Evolutionary conservation across 1,284 basidiomycete species (phyloP), one percentile per base, ranked within the genome.

Genomic region (Moniliophthora roreri): DNA sequence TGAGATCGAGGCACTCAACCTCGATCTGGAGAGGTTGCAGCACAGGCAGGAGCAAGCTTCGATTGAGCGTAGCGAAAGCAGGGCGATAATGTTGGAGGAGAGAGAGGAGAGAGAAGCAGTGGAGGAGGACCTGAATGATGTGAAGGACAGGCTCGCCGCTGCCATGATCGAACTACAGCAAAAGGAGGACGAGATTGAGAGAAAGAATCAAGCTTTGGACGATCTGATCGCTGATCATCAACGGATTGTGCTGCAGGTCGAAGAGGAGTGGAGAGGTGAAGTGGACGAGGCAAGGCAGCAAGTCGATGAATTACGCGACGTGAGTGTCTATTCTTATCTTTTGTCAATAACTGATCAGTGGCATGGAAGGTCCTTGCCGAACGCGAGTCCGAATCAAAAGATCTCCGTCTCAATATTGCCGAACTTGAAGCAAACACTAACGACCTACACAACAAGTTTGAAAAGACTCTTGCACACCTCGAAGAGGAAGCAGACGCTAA

Each of bases 141-240:
- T 89, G 38, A 75, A 85, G 46, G 91, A 93, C 69, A 84, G 84
- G 65, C 74, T 92, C 2, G 87, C 91, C 0, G 88, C 88, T 0
- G 80, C 84, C 4, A 79, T 85, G 61, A 91, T 94, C 57, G 89
- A 93, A 67, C 70, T 92, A 24, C 87, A 91, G 65, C 84, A 89
- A 67, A 87, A 82, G 66, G 91, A 93, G 61, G 89, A 90, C 59
- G 91, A 93, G 34, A 68, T 89, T n/a, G 87, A 89, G 52, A 75
- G 84, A 66, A 84, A 87, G 74, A 77, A 79, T 48, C 74, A 78
- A 50, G 89, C 92, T 66, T 80, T 91, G 37, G 84, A 89, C 6
- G 82, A 89, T 35, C 65, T 90, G 40, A 74, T 87, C 4, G 69
- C 68, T 2, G 85, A 91, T 62, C 87, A 91, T 62, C 77, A 83